phyloP scores from a whole-genome alignment of 495 filamentous ascomycete species.

The Ramalina peruviana region DNA sequence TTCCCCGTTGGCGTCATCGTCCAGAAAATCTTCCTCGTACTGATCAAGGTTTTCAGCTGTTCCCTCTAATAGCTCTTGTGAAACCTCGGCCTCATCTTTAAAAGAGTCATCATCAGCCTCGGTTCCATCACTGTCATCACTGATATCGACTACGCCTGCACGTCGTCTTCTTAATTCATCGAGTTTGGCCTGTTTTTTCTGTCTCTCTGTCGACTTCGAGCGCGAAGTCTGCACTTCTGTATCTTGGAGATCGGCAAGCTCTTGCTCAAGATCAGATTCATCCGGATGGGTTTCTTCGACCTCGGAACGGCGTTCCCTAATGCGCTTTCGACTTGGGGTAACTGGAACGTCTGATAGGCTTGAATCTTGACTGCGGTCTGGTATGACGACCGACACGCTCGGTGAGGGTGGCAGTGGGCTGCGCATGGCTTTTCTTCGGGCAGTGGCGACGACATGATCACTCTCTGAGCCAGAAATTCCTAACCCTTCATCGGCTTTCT shows the following conservation, averaged over 20 bases:
- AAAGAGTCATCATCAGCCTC: slow-evolving; percentile 19
- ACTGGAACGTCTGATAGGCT: slow-evolving; percentile 20
- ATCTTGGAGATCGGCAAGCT: slow-evolving; percentile 31
- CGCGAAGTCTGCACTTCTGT: slow-evolving; percentile 33
- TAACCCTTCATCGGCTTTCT: background rate
- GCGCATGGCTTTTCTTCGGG: background rate
- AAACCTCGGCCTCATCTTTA: slow-evolving; percentile 25
- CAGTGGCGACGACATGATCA: background rate
- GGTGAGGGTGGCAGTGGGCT: background rate
- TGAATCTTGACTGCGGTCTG: slow-evolving; percentile 12
- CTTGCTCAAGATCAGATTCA: slow-evolving; percentile 25
- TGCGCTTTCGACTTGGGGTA: slow-evolving; percentile 17
- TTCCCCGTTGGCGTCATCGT: slow-evolving; percentile 43
- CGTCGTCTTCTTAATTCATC: slow-evolving; percentile 43
- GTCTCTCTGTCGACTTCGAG: slow-evolving; percentile 28
- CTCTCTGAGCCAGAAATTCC: background rate
- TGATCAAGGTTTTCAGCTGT: slow-evolving; percentile 28
- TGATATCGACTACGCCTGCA: slow-evolving; percentile 28
- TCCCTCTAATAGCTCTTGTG: slow-evolving; percentile 22
- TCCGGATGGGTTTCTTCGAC: slow-evolving; percentile 21
- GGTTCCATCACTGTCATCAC: background rate
- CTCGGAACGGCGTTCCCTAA: slow-evolving; percentile 4
- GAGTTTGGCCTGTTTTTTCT: slow-evolving; percentile 31
- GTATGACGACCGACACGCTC: background rate
- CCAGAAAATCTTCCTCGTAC: slow-evolving; percentile 61